Percentiles rank a stretch among this genome's conserved stretches.
These are phyloP conservation scores for Ligustrum vulgare DNA, from an alignment of 257 asterid species.

Conservation along the genomic window DNA sequence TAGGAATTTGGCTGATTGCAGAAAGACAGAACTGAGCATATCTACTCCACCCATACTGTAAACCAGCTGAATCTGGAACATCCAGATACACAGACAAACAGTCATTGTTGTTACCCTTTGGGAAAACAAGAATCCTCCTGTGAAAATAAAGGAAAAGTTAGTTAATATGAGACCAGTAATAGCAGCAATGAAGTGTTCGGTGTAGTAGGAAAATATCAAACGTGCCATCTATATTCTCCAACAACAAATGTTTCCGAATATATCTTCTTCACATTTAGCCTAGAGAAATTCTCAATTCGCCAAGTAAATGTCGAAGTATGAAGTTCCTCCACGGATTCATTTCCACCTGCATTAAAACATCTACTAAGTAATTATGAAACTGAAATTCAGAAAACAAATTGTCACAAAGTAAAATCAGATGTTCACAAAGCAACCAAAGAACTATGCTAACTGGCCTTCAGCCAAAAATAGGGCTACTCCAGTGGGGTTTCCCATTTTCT, in stretches of 20 bases:
- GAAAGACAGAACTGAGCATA: conserved; percentile 49
- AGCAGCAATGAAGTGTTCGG: neutral
- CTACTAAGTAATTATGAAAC: neutral
- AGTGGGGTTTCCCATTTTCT: neutral
- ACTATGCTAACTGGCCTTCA: neutral
- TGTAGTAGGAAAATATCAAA: neutral
- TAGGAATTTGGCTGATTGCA: conserved; percentile 47
- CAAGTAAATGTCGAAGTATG: conserved; percentile 44
- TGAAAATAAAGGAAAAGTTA: conserved; percentile 1
- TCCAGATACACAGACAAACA: conserved; percentile 52
- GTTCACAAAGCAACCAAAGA: neutral
- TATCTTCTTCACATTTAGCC: conserved; percentile 41
- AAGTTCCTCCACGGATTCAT: conserved; percentile 36
- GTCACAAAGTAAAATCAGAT: neutral
- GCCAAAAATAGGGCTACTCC: neutral
- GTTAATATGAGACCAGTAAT: neutral
- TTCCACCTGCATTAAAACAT: neutral
- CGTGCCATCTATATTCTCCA: conserved; percentile 56
- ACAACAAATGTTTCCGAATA: conserved; percentile 48
- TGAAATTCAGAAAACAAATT: neutral
- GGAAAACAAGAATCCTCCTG: conserved; percentile 61
- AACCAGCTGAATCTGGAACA: conserved; percentile 42
- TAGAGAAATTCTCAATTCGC: conserved; percentile 52
- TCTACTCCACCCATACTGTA: conserved; percentile 57
- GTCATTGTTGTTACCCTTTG: conserved; percentile 46